Conservation (phyloP, 2,329 filamentous ascomycete species). For the Penicillium sp. region DNA sequence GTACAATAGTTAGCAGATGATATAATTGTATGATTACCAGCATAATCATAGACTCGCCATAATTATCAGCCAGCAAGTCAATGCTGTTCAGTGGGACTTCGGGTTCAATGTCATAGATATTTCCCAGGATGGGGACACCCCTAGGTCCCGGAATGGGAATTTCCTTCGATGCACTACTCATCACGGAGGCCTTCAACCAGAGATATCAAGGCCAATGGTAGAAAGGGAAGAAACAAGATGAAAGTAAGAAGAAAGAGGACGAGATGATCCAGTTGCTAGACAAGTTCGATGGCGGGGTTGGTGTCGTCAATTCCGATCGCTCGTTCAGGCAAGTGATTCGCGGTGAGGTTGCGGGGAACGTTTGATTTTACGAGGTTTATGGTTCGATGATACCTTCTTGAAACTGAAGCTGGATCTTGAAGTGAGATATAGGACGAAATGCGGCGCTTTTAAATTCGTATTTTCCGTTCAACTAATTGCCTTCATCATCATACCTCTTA, state of each 20-base stretch:
- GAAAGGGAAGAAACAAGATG: background rate
- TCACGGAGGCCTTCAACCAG: conserved; percentile 16
- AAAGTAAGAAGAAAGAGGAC: background rate
- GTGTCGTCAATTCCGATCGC: conserved; percentile 8
- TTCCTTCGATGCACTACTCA: conserved; percentile 26
- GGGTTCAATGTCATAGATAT: conserved; percentile 67
- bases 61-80: conserved; percentile 65
- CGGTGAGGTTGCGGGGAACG: background rate
- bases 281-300: background rate
- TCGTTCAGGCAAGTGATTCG: background rate
- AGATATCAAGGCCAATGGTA: background rate
- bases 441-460: background rate
- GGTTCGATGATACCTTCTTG: background rate
- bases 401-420: background rate
- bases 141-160: conserved; percentile 66
- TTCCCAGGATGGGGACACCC: conserved; percentile 70
- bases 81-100: conserved; percentile 64
- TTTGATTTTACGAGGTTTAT: background rate
- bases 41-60: conserved; percentile 59
- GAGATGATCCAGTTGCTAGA: background rate
- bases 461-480: background rate
- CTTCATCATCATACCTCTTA: background rate
- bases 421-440: background rate
- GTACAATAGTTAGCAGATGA: background rate
- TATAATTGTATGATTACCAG: background rate